Evolutionary conservation across 306 rosid species (phyloP).

Genomic region (Vicia villosa): DNA sequence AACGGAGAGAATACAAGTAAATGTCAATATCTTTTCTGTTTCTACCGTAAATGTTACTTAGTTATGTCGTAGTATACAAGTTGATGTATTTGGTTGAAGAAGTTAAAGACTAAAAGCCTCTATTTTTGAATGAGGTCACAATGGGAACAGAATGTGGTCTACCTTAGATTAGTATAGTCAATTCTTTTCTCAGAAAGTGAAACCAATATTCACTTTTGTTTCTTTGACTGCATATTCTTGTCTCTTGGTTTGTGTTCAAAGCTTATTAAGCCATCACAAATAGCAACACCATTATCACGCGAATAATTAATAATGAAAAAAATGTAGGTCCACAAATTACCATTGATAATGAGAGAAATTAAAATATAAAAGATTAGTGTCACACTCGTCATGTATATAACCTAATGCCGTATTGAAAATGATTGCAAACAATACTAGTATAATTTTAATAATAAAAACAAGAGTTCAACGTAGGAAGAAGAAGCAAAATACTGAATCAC

Average conservation of each 20-base stretch:
- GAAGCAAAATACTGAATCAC: slow-evolving; percentile 29
- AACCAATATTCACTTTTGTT: not conserved
- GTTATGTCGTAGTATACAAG: not conserved
- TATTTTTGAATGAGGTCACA: not conserved
- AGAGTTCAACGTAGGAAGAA: not conserved
- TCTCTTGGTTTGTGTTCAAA: not conserved
- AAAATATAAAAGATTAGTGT: not conserved
- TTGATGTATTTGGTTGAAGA: not conserved
- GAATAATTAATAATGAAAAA: not conserved
- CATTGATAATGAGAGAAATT: slow-evolving; percentile 24
- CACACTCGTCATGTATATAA: slow-evolving; percentile 37
- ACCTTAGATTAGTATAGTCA: not conserved
- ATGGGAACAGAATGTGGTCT: not conserved
- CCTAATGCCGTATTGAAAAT: slow-evolving; percentile 40
- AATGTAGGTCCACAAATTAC: slow-evolving; percentile 25
- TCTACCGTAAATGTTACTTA: not conserved
- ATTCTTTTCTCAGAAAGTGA: not conserved
- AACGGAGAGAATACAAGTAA: too few relatives aligned
- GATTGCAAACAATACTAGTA: not conserved
- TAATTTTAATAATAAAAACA: not conserved
- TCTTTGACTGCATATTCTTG: not conserved
- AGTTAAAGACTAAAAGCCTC: not conserved
- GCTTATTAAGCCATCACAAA: not conserved
- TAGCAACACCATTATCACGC: not conserved
- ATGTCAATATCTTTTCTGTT: not conserved